Percentiles rank a stretch among this genome's conserved stretches.
Conservation (phyloP, 768 basidiomycete species). For the Kwoniella bestiolae region DNA sequence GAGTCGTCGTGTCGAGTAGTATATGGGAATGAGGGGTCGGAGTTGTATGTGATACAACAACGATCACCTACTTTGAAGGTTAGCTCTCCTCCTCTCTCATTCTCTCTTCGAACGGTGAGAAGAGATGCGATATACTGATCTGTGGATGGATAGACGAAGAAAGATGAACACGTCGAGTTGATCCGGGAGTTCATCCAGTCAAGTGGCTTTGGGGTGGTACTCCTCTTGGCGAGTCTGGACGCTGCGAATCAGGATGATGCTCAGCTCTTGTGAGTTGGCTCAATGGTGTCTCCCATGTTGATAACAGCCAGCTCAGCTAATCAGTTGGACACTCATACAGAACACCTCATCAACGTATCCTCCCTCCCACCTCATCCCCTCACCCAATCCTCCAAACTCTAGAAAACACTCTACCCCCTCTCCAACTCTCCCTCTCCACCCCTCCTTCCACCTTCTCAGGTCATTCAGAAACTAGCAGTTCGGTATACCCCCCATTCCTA, state of each 20-base stretch:
- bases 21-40: conserved; percentile 64
- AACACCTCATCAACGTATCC: conserved; percentile 57
- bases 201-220: conserved; percentile 62
- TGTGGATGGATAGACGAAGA: conserved; percentile 63
- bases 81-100: no score
- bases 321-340: conserved; percentile 6
- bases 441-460: no score
- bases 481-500: conserved; percentile 67
- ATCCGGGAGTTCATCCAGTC: conserved; percentile 66
- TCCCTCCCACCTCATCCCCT: conserved; percentile 62
- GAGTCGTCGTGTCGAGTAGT: conserved; percentile 60
- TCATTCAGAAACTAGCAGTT: conserved; percentile 1
- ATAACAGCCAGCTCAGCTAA: background rate
- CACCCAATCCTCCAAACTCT: conserved; percentile 64
- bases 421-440: conserved; percentile 29
- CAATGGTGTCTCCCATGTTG: no score
- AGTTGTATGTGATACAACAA: conserved; percentile 73
- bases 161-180: conserved; percentile 68
- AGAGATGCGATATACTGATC: no score
- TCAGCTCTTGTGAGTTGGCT: conserved; percentile 73
- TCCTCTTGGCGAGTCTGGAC: conserved; percentile 78
- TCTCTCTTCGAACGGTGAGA: no score
- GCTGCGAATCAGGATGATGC: conserved; percentile 72
- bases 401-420: conserved; percentile 54
- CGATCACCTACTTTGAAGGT: conserved; percentile 80